Evolutionary conservation across 345 rosid genomes (phyloP).

Genomic region (Citrus medica): DNA sequence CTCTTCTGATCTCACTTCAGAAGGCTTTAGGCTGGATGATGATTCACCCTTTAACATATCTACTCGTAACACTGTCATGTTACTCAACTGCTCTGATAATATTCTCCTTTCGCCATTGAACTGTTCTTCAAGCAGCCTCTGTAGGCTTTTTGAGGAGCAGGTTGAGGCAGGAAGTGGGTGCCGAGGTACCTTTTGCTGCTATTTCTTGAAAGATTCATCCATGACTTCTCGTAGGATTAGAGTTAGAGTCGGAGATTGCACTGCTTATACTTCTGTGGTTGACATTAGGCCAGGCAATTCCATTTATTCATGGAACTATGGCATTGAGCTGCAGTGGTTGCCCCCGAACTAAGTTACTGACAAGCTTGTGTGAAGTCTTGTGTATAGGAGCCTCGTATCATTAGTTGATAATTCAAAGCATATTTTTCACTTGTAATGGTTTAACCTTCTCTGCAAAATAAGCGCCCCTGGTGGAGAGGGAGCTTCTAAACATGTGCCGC

Average conservation of each 20-base stretch:
- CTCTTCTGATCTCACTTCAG: constrained; percentile 40
- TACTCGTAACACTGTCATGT: constrained; percentile 47
- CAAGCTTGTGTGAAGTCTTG: neutral
- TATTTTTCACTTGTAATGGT: neutral
- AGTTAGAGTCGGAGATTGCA: constrained; percentile 51
- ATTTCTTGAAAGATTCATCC: constrained; percentile 53
- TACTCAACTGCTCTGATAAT: constrained; percentile 47
- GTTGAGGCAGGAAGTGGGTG: constrained; percentile 35
- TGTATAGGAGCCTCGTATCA: neutral
- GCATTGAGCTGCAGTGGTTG: constrained; percentile 60
- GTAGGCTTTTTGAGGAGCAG: constrained; percentile 40
- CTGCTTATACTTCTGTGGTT: constrained; percentile 49
- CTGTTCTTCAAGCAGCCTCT: constrained; percentile 44
- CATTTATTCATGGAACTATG: constrained; percentile 39
- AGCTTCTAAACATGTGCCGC: neutral
- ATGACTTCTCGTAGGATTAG: constrained; percentile 51
- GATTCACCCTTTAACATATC: constrained; percentile 58
- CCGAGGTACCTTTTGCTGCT: constrained; percentile 52
- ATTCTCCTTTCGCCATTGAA: constrained; percentile 48
- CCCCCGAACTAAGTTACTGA: constrained; percentile 33
- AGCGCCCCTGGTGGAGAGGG: neutral
- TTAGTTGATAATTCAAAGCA: neutral
- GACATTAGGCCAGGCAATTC: constrained; percentile 28
- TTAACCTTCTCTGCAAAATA: neutral
- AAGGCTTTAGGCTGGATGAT: constrained; percentile 50